Conservation (phyloP, 225 moss, liverwort and hornwort species). For the Physcomitrium patens region DNA sequence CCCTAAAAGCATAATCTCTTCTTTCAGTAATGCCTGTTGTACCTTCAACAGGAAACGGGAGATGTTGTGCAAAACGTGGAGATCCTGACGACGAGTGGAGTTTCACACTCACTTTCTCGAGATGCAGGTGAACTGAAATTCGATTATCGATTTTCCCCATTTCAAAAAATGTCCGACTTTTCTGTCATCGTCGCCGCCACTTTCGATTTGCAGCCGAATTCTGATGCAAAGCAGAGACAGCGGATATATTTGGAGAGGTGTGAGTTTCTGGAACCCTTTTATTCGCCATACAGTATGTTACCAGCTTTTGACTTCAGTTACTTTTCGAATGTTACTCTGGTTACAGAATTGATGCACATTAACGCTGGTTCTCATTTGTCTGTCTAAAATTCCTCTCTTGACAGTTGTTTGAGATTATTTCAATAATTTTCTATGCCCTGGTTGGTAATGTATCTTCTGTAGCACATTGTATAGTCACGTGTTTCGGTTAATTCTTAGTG, state of each 20-base stretch:
- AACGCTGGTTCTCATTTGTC: background rate
- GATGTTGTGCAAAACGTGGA: constrained; percentile 74
- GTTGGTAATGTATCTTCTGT: background rate
- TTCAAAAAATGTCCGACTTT: constrained; percentile 64
- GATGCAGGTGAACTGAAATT: constrained; percentile 58
- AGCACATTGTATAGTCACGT: background rate
- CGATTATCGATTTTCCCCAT: constrained; percentile 82
- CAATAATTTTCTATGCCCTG: background rate
- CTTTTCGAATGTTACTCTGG: background rate
- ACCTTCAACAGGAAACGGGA: constrained; percentile 69
- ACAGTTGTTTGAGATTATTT: constrained; percentile 6
- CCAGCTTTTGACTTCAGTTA: background rate
- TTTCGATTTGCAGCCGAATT: constrained; percentile 62
- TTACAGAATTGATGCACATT: background rate
- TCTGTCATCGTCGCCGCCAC: constrained; percentile 74
- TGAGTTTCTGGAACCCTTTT: background rate
- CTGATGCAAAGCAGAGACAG: constrained; percentile 61
- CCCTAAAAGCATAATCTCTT: background rate
- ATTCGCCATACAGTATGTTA: background rate
- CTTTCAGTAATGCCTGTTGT: constrained; percentile 19
- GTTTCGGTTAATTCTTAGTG: background rate
- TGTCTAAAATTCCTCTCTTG: background rate
- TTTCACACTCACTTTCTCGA: constrained; percentile 47
- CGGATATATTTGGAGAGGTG: constrained; percentile 74
- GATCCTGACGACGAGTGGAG: constrained; percentile 61